Conservation (phyloP, 2,329 filamentous ascomycete species). For the Blastomyces silverae region DNA sequence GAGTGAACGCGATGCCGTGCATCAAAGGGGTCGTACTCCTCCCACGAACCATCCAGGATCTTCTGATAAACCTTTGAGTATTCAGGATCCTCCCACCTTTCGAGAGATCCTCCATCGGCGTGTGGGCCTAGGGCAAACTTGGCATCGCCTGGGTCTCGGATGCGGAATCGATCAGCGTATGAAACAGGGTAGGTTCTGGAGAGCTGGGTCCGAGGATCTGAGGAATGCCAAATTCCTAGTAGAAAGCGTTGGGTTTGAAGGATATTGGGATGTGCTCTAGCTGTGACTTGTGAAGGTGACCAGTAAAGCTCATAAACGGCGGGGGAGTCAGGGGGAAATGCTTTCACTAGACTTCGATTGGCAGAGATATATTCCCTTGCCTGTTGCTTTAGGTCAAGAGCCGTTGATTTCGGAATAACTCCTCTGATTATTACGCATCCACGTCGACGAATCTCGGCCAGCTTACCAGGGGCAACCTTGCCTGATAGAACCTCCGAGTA, state of each 20-base stretch:
- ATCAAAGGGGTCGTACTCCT: slow-evolving; percentile 77
- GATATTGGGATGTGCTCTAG: slow-evolving; percentile 60
- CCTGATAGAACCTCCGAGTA: neutral
- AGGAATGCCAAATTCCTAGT: slow-evolving; percentile 57
- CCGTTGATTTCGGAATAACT: slow-evolving; percentile 58
- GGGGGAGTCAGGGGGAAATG: slow-evolving; percentile 59
- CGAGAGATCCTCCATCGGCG: slow-evolving; percentile 65
- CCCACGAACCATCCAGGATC: slow-evolving; percentile 70
- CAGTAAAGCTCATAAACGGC: slow-evolving; percentile 72
- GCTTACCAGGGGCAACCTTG: slow-evolving; percentile 19
- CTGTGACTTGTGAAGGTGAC: slow-evolving; percentile 61
- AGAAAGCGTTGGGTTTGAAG: slow-evolving; percentile 56
- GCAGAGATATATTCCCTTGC: slow-evolving; percentile 58
- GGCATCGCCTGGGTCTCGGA: slow-evolving; percentile 63
- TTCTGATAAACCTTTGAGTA: slow-evolving; percentile 66
- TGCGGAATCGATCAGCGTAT: slow-evolving; percentile 66
- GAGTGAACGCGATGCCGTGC: slow-evolving; percentile 61
- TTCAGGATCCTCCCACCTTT: slow-evolving; percentile 64
- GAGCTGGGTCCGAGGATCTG: slow-evolving; percentile 26
- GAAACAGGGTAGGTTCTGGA: slow-evolving; percentile 55
- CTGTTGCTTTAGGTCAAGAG: slow-evolving; percentile 58
- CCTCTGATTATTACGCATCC: slow-evolving; percentile 59
- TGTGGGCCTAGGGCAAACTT: slow-evolving; percentile 67
- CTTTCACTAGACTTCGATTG: slow-evolving; percentile 50
- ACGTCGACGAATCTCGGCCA: slow-evolving; percentile 47